phyloP scores from a whole-genome alignment of 805 yeast species.

The Kluyveromyces lactis region DNA sequence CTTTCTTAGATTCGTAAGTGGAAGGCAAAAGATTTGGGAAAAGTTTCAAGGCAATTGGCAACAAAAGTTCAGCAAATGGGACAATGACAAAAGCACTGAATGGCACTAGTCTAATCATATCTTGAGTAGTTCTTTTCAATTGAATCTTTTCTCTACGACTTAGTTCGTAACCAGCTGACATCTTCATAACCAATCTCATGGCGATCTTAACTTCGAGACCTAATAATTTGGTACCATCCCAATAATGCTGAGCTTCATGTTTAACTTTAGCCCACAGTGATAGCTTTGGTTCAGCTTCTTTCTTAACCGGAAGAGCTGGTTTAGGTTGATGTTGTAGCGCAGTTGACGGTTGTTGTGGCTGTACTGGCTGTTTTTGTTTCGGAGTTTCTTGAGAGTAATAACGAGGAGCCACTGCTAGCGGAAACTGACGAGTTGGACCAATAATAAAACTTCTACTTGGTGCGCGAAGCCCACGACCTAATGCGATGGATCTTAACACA shows the following conservation, averaged over 20 bases:
- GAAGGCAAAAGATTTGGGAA: conserved; percentile 94
- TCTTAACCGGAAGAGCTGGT: conserved; percentile 4
- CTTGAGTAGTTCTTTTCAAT: conserved; percentile 77
- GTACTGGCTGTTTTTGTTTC: neutral
- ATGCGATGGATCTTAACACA: too few species aligned
- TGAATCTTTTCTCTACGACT: conserved; percentile 87
- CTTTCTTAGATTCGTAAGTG: conserved; percentile 67
- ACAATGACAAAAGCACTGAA: conserved; percentile 82
- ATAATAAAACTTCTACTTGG: neutral
- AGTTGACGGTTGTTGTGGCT: neutral
- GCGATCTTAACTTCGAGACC: conserved; percentile 87
- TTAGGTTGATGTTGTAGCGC: neutral
- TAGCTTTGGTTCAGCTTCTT: conserved; percentile 29
- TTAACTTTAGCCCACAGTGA: conserved; percentile 78
- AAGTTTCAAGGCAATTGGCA: conserved; percentile 83
- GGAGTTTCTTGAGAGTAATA: neutral
- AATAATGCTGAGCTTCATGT: conserved; percentile 83
- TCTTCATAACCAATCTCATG: conserved; percentile 66
- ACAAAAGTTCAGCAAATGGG: conserved; percentile 88
- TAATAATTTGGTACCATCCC: conserved; percentile 91
- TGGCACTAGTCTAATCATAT: conserved; percentile 82
- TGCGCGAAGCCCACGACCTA: too few species aligned
- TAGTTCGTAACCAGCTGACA: conserved; percentile 84
- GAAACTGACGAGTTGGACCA: neutral
- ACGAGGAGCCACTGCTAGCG: neutral